phyloP scores from a whole-genome alignment of 2,329 filamentous ascomycete species.

The Aureobasidium sp. region DNA sequence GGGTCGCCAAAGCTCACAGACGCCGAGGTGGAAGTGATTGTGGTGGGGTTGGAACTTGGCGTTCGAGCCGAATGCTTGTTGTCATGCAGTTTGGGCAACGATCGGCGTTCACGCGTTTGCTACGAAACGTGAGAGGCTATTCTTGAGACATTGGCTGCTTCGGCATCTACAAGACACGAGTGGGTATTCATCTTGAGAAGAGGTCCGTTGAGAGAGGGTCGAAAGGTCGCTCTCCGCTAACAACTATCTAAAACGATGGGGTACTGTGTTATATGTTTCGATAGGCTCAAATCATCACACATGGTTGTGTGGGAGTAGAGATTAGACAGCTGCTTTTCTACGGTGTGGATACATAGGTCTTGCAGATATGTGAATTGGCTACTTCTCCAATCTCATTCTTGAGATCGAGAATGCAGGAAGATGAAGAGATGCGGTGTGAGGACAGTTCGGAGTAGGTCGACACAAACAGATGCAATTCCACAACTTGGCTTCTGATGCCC shows the following conservation, averaged over 20 bases:
- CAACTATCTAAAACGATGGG: background rate
- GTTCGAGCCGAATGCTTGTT: background rate
- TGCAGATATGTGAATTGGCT: background rate
- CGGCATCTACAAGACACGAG: background rate
- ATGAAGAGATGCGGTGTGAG: background rate
- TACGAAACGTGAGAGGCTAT: background rate
- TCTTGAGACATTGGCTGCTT: background rate
- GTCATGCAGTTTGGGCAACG: background rate
- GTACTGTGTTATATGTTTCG: background rate
- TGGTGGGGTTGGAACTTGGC: constrained; percentile 4
- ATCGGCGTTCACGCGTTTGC: background rate
- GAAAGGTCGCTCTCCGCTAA: background rate
- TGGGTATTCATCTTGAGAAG: background rate
- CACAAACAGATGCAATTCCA: background rate
- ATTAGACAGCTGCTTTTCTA: background rate
- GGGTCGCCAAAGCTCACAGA: background rate
- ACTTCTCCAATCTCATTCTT: background rate
- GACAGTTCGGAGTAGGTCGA: background rate
- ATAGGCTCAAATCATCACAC: background rate
- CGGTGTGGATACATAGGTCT: background rate
- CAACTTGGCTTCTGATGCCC: background rate
- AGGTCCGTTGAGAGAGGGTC: background rate
- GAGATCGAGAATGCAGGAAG: too few species aligned
- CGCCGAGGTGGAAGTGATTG: background rate
- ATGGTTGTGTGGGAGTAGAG: background rate